Evolutionary conservation across 2,329 filamentous ascomycete genomes (phyloP), one percentile per base, ranked within the genome.

Genomic region (Trichoderma sp.): DNA sequence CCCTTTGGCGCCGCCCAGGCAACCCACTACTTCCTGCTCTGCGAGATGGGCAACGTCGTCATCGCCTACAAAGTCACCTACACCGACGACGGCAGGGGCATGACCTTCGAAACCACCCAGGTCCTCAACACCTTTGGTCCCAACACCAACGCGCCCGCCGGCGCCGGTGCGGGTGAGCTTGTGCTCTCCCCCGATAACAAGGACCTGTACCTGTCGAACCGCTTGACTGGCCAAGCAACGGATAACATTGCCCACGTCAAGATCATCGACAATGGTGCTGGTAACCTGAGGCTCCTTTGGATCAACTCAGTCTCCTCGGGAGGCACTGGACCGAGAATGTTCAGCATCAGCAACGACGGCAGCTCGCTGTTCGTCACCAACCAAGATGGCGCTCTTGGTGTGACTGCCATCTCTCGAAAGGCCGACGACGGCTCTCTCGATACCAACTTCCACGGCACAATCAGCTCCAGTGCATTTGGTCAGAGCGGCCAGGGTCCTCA

Each of bases 191-290:
- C 76, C 30, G 83, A 84, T 78, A 80, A 79, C 76, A 77, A 77
- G 74, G 80, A 86, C 78, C 75, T 87, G 21, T 87, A 87, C 78
- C 81, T 87, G 67, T 85, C 85, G 47, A 88, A 88, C 81, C 84
- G 86, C 4, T 74, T 86, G 30, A 84, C 81, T 1, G 85, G 84
- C 68, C 81, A 82, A 43, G 74, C 74, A 3, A 83, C 82, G 9
- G 86, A 88, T 79, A 84, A 79, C 75, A 83, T 88, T 75, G 81
- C 84, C 6, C 83, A 84, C 77, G 86, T 87, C 76, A 77, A 78
- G 75, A 74, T 83, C 56, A 76, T 79, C 63, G 70, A 77, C 58
- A 74, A 73, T 34, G 65, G 73, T 36, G 76, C 71, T 34, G 75
- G 73, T 53, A 73, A 74, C 12, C 70, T 80, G 62, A 78, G 72